These are phyloP conservation scores for Mycena epipterygia DNA, from an alignment of 768 basidiomycete genomes.

Conservation along the genomic window DNA sequence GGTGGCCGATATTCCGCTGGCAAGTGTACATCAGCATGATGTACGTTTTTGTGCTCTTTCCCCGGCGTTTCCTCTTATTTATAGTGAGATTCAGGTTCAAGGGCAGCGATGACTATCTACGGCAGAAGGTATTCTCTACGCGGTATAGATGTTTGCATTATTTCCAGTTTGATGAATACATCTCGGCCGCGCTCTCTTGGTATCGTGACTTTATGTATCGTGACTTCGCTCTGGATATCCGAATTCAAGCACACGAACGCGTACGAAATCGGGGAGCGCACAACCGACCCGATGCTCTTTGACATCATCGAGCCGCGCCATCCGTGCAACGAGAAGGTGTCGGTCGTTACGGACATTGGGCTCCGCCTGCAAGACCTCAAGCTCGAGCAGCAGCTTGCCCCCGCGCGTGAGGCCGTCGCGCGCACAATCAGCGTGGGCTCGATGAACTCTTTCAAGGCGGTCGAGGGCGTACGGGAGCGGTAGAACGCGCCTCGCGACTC, in stretches of 20 bases:
- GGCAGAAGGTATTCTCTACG: constrained; percentile 73
- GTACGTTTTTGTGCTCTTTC: constrained; percentile 55
- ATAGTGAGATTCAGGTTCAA: constrained; percentile 73
- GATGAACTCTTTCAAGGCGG: constrained; percentile 87
- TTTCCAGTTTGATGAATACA: constrained; percentile 91
- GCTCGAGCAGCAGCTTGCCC: constrained; percentile 93
- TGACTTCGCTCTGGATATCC: constrained; percentile 86
- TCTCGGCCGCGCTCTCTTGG: constrained; percentile 88
- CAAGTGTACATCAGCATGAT: too few species aligned
- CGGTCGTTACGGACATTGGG: constrained; percentile 91
- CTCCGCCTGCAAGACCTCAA: constrained; percentile 92
- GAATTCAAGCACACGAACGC: constrained; percentile 92
- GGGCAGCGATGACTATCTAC: constrained; percentile 95
- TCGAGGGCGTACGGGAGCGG: constrained; percentile 88
- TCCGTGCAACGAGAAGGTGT: constrained; percentile 93
- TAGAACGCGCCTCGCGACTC: constrained; percentile 60
- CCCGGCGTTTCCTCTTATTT: not conserved
- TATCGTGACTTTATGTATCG: constrained; percentile 91
- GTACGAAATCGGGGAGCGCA: constrained; percentile 89
- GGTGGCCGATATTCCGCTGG: constrained; percentile 58
- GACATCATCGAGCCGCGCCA: constrained; percentile 97
- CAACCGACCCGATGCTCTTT: constrained; percentile 93
- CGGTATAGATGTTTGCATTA: not conserved
- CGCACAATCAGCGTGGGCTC: constrained; percentile 82
- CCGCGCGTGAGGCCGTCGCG: constrained; percentile 90